A percentile compares a stretch with the other conserved stretches of the same genome.
phyloP scores from a whole-genome alignment of 345 rosid species.

The Streptanthus diversifolius region DNA sequence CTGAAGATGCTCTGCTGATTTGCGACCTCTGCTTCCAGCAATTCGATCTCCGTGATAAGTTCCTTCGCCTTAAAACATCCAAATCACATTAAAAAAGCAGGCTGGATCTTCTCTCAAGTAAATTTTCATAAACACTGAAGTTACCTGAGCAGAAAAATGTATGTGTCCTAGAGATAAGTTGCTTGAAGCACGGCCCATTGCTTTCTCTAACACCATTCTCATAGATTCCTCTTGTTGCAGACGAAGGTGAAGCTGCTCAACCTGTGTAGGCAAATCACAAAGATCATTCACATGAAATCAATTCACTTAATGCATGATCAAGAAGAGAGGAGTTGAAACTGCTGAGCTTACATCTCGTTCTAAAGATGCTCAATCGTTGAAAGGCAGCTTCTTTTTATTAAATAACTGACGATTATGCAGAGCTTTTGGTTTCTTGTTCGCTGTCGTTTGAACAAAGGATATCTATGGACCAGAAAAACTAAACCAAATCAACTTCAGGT shows the following conservation, averaged over 20 bases:
- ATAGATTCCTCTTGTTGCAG: slow-evolving; percentile 81
- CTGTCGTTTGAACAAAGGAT: slow-evolving; percentile 38
- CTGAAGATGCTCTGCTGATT: slow-evolving; percentile 60
- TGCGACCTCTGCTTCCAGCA: slow-evolving; percentile 77
- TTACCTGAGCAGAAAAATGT: slow-evolving; percentile 73
- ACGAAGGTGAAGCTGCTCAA: slow-evolving; percentile 72
- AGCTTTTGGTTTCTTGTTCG: slow-evolving; percentile 46
- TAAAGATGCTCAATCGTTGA: slow-evolving; percentile 57
- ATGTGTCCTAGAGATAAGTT: slow-evolving; percentile 91
- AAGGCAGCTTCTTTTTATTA: slow-evolving; percentile 31
- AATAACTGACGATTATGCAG: slow-evolving; percentile 29
- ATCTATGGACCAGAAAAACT: slow-evolving; percentile 37
- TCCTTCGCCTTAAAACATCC: slow-evolving; percentile 60
- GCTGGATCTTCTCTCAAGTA: not conserved
- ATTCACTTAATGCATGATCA: not conserved
- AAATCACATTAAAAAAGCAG: not conserved
- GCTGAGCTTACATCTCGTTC: slow-evolving; percentile 71
- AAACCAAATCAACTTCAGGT: not conserved
- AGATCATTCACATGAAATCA: not conserved
- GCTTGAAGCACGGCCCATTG: slow-evolving; percentile 88
- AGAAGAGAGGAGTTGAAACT: not conserved
- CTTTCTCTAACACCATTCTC: slow-evolving; percentile 69
- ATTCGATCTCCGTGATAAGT: slow-evolving; percentile 73
- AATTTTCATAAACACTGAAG: not conserved
- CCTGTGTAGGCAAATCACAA: slow-evolving; percentile 43